Conservation (phyloP, 129 eudicot species). For the Erigeron canadensis region DNA sequence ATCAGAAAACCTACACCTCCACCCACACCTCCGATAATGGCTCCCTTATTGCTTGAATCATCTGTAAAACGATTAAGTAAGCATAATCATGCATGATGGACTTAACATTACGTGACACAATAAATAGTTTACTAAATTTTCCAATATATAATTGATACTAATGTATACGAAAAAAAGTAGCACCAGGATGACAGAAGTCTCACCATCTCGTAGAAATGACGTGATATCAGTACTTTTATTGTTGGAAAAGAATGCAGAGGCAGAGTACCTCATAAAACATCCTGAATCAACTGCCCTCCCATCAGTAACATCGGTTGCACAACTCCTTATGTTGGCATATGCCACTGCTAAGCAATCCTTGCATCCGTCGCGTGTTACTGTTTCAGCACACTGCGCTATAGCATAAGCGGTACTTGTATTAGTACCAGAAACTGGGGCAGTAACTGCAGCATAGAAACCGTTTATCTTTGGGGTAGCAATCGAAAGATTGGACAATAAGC, state of each 20-base stretch:
- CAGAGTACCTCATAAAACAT: conserved; percentile 70
- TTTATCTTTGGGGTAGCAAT: conserved; percentile 63
- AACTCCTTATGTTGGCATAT: conserved; percentile 38
- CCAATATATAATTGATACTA: neutral
- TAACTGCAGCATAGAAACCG: conserved; percentile 59
- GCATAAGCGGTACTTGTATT: conserved; percentile 48
- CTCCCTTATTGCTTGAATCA: conserved; percentile 55
- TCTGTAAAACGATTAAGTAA: conserved; percentile 33
- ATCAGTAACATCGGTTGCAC: conserved; percentile 57
- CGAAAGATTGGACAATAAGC: conserved; percentile 47
- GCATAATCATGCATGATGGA: too few relatives aligned
- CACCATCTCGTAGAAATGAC: conserved; percentile 52
- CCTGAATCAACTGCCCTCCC: conserved; percentile 72
- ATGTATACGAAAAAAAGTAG: neutral
- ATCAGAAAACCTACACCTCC: conserved; percentile 39
- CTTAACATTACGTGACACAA: too few relatives aligned
- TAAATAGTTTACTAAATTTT: neutral
- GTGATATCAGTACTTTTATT: conserved; percentile 44
- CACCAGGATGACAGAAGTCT: conserved; percentile 1
- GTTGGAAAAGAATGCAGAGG: conserved; percentile 44
- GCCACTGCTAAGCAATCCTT: conserved; percentile 55
- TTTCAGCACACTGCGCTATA: conserved; percentile 58
- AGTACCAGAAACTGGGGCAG: conserved; percentile 34
- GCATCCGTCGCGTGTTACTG: conserved; percentile 42
- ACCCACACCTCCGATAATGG: conserved; percentile 62